Conservation (phyloP, 2,329 filamentous ascomycete genomes). For the Ophiostoma himal-ulmi region DNA sequence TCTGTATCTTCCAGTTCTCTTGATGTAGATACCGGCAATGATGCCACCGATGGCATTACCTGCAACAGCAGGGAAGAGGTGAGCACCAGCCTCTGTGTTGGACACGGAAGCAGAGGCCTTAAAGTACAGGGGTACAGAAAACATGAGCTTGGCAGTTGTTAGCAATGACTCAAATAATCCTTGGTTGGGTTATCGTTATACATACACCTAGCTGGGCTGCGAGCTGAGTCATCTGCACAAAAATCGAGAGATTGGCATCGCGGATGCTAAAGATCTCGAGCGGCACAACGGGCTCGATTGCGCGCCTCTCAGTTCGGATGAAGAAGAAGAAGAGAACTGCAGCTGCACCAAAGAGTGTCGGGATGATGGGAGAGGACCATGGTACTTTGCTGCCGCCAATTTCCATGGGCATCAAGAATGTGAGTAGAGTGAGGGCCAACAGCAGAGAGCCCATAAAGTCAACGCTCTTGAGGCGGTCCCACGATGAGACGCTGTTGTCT, state of each 20-base stretch:
- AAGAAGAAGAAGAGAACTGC: conserved; percentile 33
- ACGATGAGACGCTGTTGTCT: conserved; percentile 25
- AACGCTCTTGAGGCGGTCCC: conserved; percentile 43
- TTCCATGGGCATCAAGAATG: conserved; percentile 38
- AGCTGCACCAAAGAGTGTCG: conserved; percentile 32
- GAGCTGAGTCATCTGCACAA: conserved; percentile 48
- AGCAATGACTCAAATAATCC: background rate
- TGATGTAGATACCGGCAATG: conserved; percentile 52
- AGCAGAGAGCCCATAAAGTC: conserved; percentile 53
- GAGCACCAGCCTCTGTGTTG: conserved; percentile 52
- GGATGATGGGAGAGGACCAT: conserved; percentile 36
- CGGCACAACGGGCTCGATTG: conserved; percentile 54
- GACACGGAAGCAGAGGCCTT: conserved; percentile 55
- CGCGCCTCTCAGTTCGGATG: conserved; percentile 34
- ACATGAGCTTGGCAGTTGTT: conserved; percentile 47
- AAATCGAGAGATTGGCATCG: conserved; percentile 49
- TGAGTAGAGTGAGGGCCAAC: conserved; percentile 36
- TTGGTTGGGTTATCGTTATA: background rate
- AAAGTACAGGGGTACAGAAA: conserved; percentile 63
- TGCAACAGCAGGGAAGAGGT: conserved; percentile 61
- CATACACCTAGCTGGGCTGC: conserved; percentile 52
- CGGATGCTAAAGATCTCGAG: conserved; percentile 47
- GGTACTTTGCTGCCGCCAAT: conserved; percentile 37
- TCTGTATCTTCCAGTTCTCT: conserved; percentile 56
- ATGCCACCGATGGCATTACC: conserved; percentile 63